Conservation (phyloP, 108 stramenopile genomes). For the Schizochytrium sp. region DNA sequence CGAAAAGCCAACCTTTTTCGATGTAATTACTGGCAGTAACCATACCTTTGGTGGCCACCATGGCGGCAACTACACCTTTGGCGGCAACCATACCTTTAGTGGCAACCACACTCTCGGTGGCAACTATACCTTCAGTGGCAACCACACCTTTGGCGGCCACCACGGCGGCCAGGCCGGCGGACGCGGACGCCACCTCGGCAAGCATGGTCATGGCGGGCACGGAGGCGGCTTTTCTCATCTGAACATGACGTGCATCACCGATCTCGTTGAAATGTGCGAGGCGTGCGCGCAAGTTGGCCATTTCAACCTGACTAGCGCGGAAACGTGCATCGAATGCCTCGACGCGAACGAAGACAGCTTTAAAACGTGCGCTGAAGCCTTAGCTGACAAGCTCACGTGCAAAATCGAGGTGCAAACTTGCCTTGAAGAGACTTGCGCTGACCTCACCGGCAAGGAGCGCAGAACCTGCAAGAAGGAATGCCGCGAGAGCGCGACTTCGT, state of each 20-base stretch:
- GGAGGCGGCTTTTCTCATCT: neutral
- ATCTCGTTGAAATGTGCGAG: neutral
- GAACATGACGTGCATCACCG: neutral
- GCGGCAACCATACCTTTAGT: neutral
- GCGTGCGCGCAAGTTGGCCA: neutral
- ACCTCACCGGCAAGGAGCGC: neutral
- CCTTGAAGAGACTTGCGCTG: neutral
- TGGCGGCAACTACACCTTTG: neutral
- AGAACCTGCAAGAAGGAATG: neutral
- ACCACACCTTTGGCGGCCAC: no score
- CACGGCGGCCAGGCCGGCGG: neutral
- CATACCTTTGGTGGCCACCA: no score
- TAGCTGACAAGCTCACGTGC: neutral
- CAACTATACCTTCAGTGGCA: neutral
- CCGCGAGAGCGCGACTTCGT: neutral
- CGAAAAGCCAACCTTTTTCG: neutral
- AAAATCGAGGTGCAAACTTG: neutral
- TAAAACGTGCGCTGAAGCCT: neutral
- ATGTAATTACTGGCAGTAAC: neutral
- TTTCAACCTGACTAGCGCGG: neutral
- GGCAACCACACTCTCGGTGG: neutral
- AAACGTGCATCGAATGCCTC: neutral
- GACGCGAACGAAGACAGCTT: neutral
- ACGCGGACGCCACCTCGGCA: neutral
- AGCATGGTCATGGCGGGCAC: neutral